A percentile compares a stretch with the other conserved stretches of the same genome.
Evolutionary conservation across 1,139 yeast species (phyloP).

Genomic region (Candida sanyaensis): DNA sequence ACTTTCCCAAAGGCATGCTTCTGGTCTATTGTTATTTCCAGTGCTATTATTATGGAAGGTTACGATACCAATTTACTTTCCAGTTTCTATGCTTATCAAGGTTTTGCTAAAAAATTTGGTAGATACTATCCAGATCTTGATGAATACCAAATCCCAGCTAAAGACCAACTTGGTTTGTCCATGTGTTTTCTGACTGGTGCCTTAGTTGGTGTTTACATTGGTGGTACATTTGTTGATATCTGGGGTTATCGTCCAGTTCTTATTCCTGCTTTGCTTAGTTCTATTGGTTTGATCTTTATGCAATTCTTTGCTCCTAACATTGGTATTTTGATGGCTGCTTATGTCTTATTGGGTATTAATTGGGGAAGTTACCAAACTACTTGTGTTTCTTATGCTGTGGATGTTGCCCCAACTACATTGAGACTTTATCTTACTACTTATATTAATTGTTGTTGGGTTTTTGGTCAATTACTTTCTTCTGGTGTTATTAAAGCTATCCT

Average conservation of each 20-base stretch:
- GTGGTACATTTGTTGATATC: constrained; percentile 47
- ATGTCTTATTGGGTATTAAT: constrained; percentile 47
- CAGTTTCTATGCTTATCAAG: constrained; percentile 40
- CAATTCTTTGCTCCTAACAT: constrained; percentile 49
- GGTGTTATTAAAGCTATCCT: constrained; percentile 46
- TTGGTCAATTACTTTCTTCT: constrained; percentile 51
- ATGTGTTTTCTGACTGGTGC: constrained; percentile 49
- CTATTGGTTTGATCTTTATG: constrained; percentile 46
- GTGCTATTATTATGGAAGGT: constrained; percentile 47
- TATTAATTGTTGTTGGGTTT: constrained; percentile 50
- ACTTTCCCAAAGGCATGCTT: constrained; percentile 44
- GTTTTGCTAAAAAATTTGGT: constrained; percentile 38
- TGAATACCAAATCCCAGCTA: constrained; percentile 41
- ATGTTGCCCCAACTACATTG: constrained; percentile 50
- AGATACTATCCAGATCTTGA: constrained; percentile 24
- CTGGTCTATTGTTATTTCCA: constrained; percentile 42
- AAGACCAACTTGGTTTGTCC: constrained; percentile 49
- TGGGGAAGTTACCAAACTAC: constrained; percentile 57
- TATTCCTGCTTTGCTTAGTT: constrained; percentile 34
- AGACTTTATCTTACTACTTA: constrained; percentile 51
- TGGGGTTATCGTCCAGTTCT: constrained; percentile 49
- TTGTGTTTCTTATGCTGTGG: constrained; percentile 53
- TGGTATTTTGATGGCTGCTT: constrained; percentile 46
- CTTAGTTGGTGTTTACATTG: constrained; percentile 44
- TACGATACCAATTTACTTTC: constrained; percentile 40